A percentile compares a stretch with the other conserved stretches of the same genome.
phyloP scores from a whole-genome alignment of 768 basidiomycete genomes.

The Suillus hirtellus region DNA sequence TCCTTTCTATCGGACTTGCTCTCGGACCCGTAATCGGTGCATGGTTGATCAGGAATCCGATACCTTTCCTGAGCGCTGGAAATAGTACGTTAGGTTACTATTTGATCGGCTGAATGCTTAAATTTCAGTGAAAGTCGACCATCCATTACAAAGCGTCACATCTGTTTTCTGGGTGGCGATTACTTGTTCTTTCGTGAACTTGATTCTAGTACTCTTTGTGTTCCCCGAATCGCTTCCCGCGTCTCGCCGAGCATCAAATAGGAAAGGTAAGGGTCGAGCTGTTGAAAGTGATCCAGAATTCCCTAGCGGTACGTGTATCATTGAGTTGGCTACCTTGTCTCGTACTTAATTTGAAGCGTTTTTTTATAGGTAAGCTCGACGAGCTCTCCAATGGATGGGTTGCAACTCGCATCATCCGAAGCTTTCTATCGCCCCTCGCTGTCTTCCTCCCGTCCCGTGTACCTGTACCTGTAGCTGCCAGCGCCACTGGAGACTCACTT shows the following conservation, averaged over 20 bases:
- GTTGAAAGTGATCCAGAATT: conserved; percentile 15
- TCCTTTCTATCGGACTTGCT: conserved; percentile 76
- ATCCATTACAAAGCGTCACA: conserved; percentile 40
- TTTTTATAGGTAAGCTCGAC: neutral
- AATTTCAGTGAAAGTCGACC: conserved; percentile 21
- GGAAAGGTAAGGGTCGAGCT: conserved; percentile 33
- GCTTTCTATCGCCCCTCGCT: conserved; percentile 62
- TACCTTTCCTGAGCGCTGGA: conserved; percentile 32
- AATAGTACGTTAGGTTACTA: conserved; percentile 18
- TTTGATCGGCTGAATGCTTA: conserved; percentile 13
- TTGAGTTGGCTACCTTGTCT: neutral
- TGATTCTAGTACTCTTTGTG: conserved; percentile 62
- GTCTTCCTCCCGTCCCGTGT: conserved; percentile 65
- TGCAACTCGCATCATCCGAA: conserved; percentile 33
- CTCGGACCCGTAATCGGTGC: conserved; percentile 73
- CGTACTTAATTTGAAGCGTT: conserved; percentile 2
- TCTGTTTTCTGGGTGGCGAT: conserved; percentile 58
- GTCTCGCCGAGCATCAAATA: conserved; percentile 26
- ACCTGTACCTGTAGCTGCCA: conserved; percentile 42
- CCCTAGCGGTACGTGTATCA: conserved; percentile 17
- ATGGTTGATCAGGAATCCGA: conserved; percentile 48
- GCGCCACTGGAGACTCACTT: conserved; percentile 51
- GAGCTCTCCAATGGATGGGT: conserved; percentile 10
- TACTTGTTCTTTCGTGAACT: conserved; percentile 43
- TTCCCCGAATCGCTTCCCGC: conserved; percentile 55